These are phyloP conservation scores for Bacidia gigantensis DNA, from an alignment of 495 filamentous ascomycete species.

Conservation along the genomic window DNA sequence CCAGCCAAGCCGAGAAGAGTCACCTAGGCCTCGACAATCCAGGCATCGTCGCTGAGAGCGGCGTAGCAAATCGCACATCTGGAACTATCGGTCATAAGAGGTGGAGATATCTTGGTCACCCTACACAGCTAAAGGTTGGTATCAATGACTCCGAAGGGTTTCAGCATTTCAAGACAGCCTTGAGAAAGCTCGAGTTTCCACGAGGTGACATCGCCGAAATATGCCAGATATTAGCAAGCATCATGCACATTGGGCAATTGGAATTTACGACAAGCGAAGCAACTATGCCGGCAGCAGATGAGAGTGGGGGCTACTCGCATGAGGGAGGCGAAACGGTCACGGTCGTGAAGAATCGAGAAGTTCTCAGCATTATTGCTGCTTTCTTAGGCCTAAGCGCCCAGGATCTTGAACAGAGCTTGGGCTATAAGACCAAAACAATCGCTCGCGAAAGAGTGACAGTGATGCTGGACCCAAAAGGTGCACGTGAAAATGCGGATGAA, in stretches of 20 bases:
- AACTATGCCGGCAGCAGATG: conserved; percentile 65
- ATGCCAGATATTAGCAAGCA: conserved; percentile 81
- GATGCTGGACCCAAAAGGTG: conserved; percentile 87
- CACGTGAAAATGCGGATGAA: conserved; percentile 83
- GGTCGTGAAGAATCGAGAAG: conserved; percentile 84
- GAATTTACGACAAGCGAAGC: conserved; percentile 73
- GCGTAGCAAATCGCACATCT: conserved; percentile 32
- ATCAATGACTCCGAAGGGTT: conserved; percentile 94
- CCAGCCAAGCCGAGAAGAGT: conserved; percentile 73
- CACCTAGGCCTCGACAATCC: conserved; percentile 70
- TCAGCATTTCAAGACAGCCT: conserved; percentile 90
- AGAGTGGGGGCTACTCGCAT: conserved; percentile 91
- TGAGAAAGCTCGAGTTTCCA: conserved; percentile 87
- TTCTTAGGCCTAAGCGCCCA: conserved; percentile 73
- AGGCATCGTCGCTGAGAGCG: conserved; percentile 23
- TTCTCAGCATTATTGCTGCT: conserved; percentile 69
- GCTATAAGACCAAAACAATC: conserved; percentile 91
- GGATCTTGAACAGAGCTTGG: conserved; percentile 74
- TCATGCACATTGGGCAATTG: conserved; percentile 89
- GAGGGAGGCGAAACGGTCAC: conserved; percentile 81
- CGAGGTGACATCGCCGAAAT: conserved; percentile 89
- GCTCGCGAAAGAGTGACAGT: conserved; percentile 90
- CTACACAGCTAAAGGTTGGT: conserved; percentile 89
- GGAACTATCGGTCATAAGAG: conserved; percentile 51
- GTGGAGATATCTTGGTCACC: conserved; percentile 93